A percentile compares a stretch with the other conserved stretches of the same genome.
Evolutionary conservation across 306 rosid species (phyloP).

Genomic region (Dalbergia cultrata): DNA sequence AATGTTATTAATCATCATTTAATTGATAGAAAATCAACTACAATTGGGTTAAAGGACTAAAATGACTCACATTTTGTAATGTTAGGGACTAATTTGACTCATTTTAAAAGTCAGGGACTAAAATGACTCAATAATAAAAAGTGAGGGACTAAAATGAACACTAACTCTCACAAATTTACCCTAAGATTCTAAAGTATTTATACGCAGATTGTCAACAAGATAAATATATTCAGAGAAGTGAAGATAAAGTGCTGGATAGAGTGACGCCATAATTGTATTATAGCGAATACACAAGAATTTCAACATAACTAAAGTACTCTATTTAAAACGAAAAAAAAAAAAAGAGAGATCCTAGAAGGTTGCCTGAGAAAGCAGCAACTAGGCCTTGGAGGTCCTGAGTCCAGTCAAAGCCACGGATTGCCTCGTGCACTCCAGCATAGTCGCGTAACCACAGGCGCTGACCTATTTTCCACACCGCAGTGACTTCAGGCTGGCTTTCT

Average conservation of each 20-base stretch:
- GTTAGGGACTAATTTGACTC: too few relatives aligned
- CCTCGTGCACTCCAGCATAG: slow-evolving; percentile 75
- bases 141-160: too few relatives aligned
- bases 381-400: slow-evolving; percentile 72
- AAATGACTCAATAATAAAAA: too few relatives aligned
- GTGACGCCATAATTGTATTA: neutral
- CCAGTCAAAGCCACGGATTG: slow-evolving; percentile 81
- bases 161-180: too few relatives aligned
- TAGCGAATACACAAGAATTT: slow-evolving; percentile 15
- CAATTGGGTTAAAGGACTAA: too few relatives aligned
- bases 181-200: neutral
- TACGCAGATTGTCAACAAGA: slow-evolving; percentile 4
- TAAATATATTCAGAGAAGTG: slow-evolving; percentile 23
- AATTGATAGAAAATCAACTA: too few relatives aligned
- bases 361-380: slow-evolving; percentile 88
- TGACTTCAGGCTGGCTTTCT: slow-evolving; percentile 73
- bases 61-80: too few relatives aligned
- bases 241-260: neutral
- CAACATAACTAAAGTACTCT: neutral
- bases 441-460: slow-evolving; percentile 83
- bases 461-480: slow-evolving; percentile 84
- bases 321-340: neutral
- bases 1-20: too few relatives aligned
- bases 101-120: too few relatives aligned
- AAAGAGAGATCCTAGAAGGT: slow-evolving; percentile 33